A percentile compares a stretch with the other conserved stretches of the same genome.
Evolutionary conservation across 768 basidiomycete species (phyloP).

Genomic region (Hericium coralloides): DNA sequence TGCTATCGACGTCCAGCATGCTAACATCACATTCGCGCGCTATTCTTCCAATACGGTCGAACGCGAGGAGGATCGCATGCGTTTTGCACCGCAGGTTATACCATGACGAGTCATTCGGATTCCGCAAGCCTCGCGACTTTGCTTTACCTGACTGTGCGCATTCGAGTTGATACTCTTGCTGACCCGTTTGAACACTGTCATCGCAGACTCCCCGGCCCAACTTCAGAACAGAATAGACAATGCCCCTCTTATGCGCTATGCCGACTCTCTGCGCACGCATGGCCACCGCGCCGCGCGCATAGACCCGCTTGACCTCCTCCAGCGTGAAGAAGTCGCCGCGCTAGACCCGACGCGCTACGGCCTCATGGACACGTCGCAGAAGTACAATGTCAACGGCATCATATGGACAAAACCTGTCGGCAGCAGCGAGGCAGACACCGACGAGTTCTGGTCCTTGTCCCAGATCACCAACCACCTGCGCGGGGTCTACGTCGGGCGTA

Average conservation of each 20-base stretch:
- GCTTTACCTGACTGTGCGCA: constrained; percentile 63
- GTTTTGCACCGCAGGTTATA: constrained; percentile 27
- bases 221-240: constrained; percentile 61
- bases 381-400: constrained; percentile 74
- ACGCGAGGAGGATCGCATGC: not conserved
- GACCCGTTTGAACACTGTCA: not conserved
- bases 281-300: constrained; percentile 80
- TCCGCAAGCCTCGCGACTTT: constrained; percentile 54
- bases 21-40: too few species aligned
- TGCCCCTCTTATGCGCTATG: constrained; percentile 77
- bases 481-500: constrained; percentile 69
- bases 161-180: not conserved
- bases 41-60: too few species aligned
- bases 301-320: constrained; percentile 82
- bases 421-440: constrained; percentile 20
- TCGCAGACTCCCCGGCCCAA: constrained; percentile 26
- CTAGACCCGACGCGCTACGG: constrained; percentile 74
- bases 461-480: constrained; percentile 66
- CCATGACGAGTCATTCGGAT: constrained; percentile 78
- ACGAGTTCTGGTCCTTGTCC: constrained; percentile 55
- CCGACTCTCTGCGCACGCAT: constrained; percentile 80
- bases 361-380: constrained; percentile 39
- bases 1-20: not conserved
- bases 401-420: constrained; percentile 57
- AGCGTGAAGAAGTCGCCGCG: constrained; percentile 72